These are phyloP conservation scores for Vitis hybrid DNA, from an alignment of 177 flowering plant species.

Conservation along the genomic window DNA sequence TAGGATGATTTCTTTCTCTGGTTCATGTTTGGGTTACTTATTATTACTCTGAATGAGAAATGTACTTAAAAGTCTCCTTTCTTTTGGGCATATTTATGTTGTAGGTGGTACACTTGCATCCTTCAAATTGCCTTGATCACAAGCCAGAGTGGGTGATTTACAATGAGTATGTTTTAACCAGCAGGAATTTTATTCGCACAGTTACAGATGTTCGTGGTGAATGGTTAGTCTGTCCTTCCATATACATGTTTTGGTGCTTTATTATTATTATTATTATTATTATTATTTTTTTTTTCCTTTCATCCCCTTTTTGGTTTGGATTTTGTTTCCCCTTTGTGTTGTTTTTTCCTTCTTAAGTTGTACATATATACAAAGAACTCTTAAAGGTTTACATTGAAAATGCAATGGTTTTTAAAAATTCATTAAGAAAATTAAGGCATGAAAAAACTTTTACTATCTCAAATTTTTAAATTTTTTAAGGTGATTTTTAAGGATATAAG, in stretches of 20 bases:
- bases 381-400: too few relatives aligned
- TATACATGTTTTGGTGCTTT: neutral
- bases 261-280: neutral
- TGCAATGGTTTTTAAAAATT: too few relatives aligned
- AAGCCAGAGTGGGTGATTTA: conserved; percentile 98
- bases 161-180: conserved; percentile 86
- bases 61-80: neutral
- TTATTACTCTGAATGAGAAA: too few relatives aligned
- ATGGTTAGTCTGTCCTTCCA: conserved; percentile 57
- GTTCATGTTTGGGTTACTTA: neutral
- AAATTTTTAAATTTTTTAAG: too few relatives aligned
- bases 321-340: neutral
- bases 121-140: conserved; percentile 89
- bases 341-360: neutral
- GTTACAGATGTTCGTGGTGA: conserved; percentile 94
- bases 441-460: too few relatives aligned
- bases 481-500: too few relatives aligned
- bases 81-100: neutral
- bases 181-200: conserved; percentile 86
- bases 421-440: too few relatives aligned
- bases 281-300: neutral
- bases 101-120: conserved; percentile 91
- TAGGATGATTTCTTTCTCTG: neutral
- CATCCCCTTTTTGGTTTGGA: neutral
- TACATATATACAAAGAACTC: too few relatives aligned